Percentiles rank a stretch among this genome's conserved stretches.
These are phyloP conservation scores for Escallonia herrerae DNA, from an alignment of 129 eudicot genomes.

Conservation along the genomic window DNA sequence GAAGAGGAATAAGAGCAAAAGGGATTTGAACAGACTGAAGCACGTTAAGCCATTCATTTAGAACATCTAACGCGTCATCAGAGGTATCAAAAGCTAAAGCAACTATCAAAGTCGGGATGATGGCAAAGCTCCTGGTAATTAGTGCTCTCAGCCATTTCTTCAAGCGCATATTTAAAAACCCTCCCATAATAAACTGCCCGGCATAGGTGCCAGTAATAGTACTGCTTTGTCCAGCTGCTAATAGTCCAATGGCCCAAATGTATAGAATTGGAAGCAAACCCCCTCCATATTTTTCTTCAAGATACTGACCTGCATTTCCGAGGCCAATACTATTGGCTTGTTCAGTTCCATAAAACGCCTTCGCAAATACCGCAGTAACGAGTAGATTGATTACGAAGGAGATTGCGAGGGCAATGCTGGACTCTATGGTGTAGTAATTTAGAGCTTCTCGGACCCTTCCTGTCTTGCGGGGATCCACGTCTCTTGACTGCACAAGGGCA, in stretches of 20 bases:
- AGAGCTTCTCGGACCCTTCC: constrained; percentile 84
- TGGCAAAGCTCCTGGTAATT: constrained; percentile 89
- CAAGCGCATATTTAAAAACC: constrained; percentile 68
- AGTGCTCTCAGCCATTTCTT: constrained; percentile 87
- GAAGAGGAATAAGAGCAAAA: constrained; percentile 88
- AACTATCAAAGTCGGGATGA: constrained; percentile 75
- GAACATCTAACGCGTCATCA: constrained; percentile 59
- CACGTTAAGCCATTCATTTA: constrained; percentile 93
- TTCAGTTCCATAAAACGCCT: constrained; percentile 86
- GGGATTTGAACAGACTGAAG: constrained; percentile 86
- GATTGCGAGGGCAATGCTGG: constrained; percentile 56
- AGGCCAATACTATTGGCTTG: constrained; percentile 73
- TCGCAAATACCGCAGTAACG: constrained; percentile 86
- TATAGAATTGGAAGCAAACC: constrained; percentile 80
- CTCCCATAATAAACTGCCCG: constrained; percentile 95
- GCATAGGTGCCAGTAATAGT: constrained; percentile 95
- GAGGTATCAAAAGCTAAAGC: constrained; percentile 79
- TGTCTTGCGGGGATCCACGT: constrained; percentile 55
- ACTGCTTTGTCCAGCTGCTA: constrained; percentile 99
- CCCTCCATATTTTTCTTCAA: constrained; percentile 78
- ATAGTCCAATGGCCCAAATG: constrained; percentile 86
- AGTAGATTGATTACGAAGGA: constrained; percentile 76
- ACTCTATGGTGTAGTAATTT: constrained; percentile 83
- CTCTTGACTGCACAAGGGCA: constrained; percentile 91
- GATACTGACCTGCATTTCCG: constrained; percentile 74